Conservation (phyloP, 306 rosid genomes). For the Spatholobus suberectus region DNA sequence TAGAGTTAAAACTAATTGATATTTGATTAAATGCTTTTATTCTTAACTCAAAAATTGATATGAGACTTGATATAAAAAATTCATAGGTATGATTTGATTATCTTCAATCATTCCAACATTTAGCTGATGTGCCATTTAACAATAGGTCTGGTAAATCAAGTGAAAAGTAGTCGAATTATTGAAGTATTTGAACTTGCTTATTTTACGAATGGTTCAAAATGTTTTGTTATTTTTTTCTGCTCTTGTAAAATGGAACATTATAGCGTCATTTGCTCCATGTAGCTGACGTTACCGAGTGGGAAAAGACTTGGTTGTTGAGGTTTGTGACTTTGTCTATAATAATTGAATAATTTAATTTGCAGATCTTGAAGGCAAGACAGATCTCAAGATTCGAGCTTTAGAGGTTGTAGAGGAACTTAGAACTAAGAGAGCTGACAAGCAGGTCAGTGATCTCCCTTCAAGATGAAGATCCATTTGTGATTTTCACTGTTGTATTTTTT, state of each 20-base stretch:
- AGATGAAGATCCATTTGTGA: background rate
- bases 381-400: conserved; percentile 85
- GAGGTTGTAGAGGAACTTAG: conserved; percentile 96
- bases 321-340: conserved; percentile 11
- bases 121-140: background rate
- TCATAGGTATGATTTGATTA: background rate
- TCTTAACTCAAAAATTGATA: background rate
- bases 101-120: background rate
- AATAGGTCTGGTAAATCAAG: background rate
- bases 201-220: background rate
- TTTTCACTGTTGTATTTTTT: conserved; percentile 5
- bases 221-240: background rate
- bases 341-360: conserved; percentile 42
- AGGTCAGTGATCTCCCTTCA: conserved; percentile 58
- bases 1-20: background rate
- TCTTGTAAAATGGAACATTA: background rate
- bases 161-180: background rate
- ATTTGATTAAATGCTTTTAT: background rate
- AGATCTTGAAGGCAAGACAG: conserved; percentile 99
- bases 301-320: background rate
- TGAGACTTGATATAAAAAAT: background rate
- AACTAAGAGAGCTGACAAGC: conserved; percentile 92
- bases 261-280: background rate
- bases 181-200: background rate
- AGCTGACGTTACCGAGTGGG: background rate